Base-by-base conservation (phyloP, 306 rosid species). In the Coriaria nepalensis region DNA sequence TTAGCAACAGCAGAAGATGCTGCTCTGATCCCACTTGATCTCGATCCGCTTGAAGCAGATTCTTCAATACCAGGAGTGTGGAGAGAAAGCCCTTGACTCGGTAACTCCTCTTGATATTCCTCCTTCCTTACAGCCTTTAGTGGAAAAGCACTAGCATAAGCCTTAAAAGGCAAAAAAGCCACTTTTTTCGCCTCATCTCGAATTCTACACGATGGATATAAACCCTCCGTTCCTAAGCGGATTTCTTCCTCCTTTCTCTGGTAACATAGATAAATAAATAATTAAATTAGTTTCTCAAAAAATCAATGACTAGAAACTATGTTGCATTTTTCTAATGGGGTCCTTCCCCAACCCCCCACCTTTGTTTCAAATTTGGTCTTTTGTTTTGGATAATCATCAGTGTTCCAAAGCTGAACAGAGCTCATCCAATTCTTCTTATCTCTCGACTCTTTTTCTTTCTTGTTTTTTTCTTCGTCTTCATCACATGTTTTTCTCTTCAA, bases 391-490 rank as follows among this genome's bases (percentile, higher is more conserved):
- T 10, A 8, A 68, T 59, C 69, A 55, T 64, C 56, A 14, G 75
- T 62, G 59, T 75, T 82, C 96, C 98, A 85, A 3, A 92, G 87
- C 77, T 92, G 98, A 66, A 85, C 94, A 5, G 98, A 92, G 59
- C 98, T 85, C 98, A 92, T 77, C 98, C 98, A 92, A 53, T 67
- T 79, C 79, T 72, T 85, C 83, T 82, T 86, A 64, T 90, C 98
- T 55, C 61, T 73, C 59, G 29, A 20, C 29, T 20, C 29, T 3
- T 20, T 20, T 20, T 82, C 74, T 34, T 52, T 62, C 9, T 37
- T 55, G 10, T 1, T 20, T 20, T 49, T 43, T 39, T 68, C 76
- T 11, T 68, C 72, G 43, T 59, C 55, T 12, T 63, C 72, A 41
- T 71, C 78, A 40, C 51, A 46, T 59, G 29, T 20, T 20, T 85